Evolutionary conservation across 2,329 filamentous ascomycete genomes (phyloP).

Genomic region (Epichloe amarillans): DNA sequence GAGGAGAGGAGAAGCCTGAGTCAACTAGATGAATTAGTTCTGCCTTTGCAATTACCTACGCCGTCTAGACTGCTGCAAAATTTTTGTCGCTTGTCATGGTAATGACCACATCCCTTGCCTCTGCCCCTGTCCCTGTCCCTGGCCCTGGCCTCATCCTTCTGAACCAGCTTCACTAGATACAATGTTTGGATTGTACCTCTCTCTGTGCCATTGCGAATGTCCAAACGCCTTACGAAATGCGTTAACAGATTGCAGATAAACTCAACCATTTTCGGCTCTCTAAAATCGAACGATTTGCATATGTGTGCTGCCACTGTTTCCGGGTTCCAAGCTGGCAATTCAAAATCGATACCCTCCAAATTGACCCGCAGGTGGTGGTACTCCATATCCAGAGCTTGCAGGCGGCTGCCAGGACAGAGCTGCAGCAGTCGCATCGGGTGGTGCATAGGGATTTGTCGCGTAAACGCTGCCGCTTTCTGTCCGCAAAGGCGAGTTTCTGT

Average conservation of each 20-base stretch:
- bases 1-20: too few relatives aligned
- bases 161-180: background rate
- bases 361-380: slow-evolving; percentile 19
- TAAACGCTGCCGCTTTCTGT: slow-evolving; percentile 25
- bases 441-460: slow-evolving; percentile 17
- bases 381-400: slow-evolving; percentile 17
- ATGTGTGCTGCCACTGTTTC: background rate
- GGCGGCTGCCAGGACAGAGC: slow-evolving; percentile 16
- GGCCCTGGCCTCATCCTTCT: background rate
- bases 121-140: background rate
- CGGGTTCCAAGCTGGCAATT: background rate
- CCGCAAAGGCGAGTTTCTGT: slow-evolving; percentile 39
- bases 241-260: slow-evolving; percentile 2
- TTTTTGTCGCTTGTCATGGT: background rate
- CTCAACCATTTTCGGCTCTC: background rate
- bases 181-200: background rate
- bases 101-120: too few relatives aligned
- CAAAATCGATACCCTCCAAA: slow-evolving; percentile 24
- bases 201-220: background rate
- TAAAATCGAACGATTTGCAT: background rate
- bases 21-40: background rate
- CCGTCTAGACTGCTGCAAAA: background rate
- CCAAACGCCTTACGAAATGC: slow-evolving; percentile 15
- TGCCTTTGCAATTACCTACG: background rate
- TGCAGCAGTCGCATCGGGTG: slow-evolving; percentile 14